A percentile compares a stretch with the other conserved stretches of the same genome.
Conservation (phyloP, 2,329 filamentous ascomycete species). For the Fusarium protoensiforme region DNA sequence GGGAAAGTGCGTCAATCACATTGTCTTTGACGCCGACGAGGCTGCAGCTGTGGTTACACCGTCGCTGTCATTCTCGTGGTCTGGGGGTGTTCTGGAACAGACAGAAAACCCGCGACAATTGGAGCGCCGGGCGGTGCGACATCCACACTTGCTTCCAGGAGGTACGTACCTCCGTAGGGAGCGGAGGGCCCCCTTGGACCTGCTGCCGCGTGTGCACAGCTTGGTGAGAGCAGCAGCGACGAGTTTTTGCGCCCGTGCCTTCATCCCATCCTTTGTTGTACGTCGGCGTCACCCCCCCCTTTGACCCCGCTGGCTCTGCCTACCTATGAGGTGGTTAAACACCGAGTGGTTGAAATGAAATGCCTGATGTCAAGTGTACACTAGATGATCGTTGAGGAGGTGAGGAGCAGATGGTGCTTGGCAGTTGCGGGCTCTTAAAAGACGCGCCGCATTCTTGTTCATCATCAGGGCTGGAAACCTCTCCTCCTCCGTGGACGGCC, state of each 20-base stretch:
- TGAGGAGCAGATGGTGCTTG: not conserved
- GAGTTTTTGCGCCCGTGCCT: constrained; percentile 17
- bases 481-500: not conserved
- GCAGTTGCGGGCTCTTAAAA: not conserved
- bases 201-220: not conserved
- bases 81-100: constrained; percentile 1
- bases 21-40: constrained; percentile 1
- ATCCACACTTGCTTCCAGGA: not conserved
- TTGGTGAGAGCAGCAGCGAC: not conserved
- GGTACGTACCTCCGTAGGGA: constrained; percentile 24
- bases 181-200: not conserved
- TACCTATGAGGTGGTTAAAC: constrained; percentile 13
- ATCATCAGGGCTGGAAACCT: not conserved
- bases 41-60: constrained; percentile 17
- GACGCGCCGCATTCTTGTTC: not conserved
- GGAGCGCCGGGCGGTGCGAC: constrained; percentile 13
- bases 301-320: constrained; percentile 10
- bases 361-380: not conserved
- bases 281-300: constrained; percentile 7
- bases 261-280: constrained; percentile 9
- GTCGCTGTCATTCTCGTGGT: not conserved
- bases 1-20: not conserved
- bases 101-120: constrained; percentile 26
- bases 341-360: not conserved
- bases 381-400: not conserved